Evolutionary conservation across 441 rosid species (phyloP), one percentile per base, ranked within the genome.

Genomic region (Mallotus repandus): DNA sequence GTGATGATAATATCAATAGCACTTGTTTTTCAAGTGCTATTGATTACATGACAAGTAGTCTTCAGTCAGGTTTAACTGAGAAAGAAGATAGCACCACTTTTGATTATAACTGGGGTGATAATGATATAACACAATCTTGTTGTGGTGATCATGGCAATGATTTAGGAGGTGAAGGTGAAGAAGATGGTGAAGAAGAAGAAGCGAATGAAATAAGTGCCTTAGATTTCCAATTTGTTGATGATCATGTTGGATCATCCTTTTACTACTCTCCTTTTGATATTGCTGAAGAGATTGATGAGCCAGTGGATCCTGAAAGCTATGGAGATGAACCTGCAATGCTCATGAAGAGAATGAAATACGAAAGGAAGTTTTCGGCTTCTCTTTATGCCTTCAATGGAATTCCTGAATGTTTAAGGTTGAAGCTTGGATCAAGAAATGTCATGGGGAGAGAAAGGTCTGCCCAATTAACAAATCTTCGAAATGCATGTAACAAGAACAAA

Each of bases 341-440:
- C 25, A 78, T 88, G 88, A 79, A 80, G 79, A 84, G 89, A 70
- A 86, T 88, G 89, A 88, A 73, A 49, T 85, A 84, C 32, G 95
- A 88, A 70, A 78, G 91, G 69, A 88, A 87, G 71, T 76, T 84
- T 75, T 90, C 92, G 9, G 92, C 92, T 76, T 90, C 95, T 8
- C 83, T 87, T 1, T 86, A 88, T 49, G 91, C 92, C 5, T 88
- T 90, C 77, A 83, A 86, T 74, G 91, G 95, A 19, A 84, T 88
- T 73, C 61, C 86, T 0, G 89, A 90, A 81, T 84, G 90, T 82
- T 65, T 88, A 59, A 87, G 72, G 70, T 71, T 84, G 77, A 81
- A 80, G 75, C 73, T 87, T 15, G 83, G 78, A 49, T 74, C 85
- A 35, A 69, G 75, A 70, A 78, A 61, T 32, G 68, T 3, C 7